Base-by-base conservation (phyloP, 2,329 filamentous ascomycete genomes). In the Monosporascus sp. region DNA sequence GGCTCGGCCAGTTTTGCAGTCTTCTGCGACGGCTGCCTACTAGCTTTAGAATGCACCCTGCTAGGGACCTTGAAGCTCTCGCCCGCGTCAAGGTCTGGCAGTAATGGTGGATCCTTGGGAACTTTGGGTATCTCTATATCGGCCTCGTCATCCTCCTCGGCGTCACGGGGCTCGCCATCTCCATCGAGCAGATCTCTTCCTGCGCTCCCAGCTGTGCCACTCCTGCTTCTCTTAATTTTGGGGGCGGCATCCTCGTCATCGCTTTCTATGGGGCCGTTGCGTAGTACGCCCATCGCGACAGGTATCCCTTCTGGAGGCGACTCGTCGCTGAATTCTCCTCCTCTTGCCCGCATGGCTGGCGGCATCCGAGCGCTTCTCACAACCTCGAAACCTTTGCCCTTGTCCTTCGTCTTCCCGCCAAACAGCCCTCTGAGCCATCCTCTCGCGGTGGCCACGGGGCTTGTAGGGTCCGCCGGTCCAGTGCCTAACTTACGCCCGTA, bases 351-450 rank as follows among this genome's bases (percentile, higher is more conserved):
- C 76, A 91, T 88, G 54, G 86, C 85, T 7, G 88, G 87, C 2
- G 91, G 91, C 75, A 94, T 91, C 52, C 92, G 83, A 7, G 91
- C 84, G 67, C 92, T 97, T 64, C 94, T 79, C 17, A 99, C 93
- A 5, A 99, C 94, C 69, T 97, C 94, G 61, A 99, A 99, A 0
- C 94, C 94, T 71, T 97, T 97, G 60, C 87, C 87, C 71, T 95
- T 96, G 60, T 97, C 93, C 67, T 96, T 97, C 7, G 86, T 91
- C 73, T 95, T 96, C 17, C 87, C 88, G 14, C 86, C 86, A 54
- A 96, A 82, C 6, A 96, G 67, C 50, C 79, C 82, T 61, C 89
- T 87, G 69, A 97, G 84, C 91, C 93, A 99, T 5, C 91, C 90
- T 0, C 89, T 88, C 0, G 94, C 93, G 7, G 89, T 93, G 2